Conservation (phyloP, 2,329 filamentous ascomycete genomes). For the Colletotrichum phormii region DNA sequence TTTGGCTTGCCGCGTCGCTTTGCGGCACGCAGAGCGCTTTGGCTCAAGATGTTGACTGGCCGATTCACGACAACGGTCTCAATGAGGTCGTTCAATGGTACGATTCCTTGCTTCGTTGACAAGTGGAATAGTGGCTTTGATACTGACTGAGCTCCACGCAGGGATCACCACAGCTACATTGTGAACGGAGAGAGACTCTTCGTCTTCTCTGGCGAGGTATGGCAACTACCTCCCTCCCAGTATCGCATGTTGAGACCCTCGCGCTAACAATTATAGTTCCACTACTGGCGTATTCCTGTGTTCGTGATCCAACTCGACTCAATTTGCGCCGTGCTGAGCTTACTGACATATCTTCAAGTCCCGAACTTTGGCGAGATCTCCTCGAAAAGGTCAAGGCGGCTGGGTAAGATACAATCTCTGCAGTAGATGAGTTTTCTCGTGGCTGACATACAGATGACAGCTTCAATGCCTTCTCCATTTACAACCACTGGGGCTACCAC, state of each 20-base stretch:
- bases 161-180: slow-evolving; percentile 55
- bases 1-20: slow-evolving; percentile 33
- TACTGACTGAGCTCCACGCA: slow-evolving; percentile 31
- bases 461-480: slow-evolving; percentile 57
- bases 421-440: neutral
- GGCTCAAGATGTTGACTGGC: slow-evolving; percentile 39
- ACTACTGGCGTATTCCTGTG: slow-evolving; percentile 57
- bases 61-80: slow-evolving; percentile 46
- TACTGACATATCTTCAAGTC: slow-evolving; percentile 32
- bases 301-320: slow-evolving; percentile 36
- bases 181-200: slow-evolving; percentile 55
- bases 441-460: slow-evolving; percentile 36
- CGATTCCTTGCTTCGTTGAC: neutral
- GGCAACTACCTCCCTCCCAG: neutral
- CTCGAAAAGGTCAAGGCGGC: slow-evolving; percentile 56
- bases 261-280: slow-evolving; percentile 45
- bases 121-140: neutral
- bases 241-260: neutral
- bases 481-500: slow-evolving; percentile 56
- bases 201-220: slow-evolving; percentile 55
- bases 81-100: slow-evolving; percentile 49
- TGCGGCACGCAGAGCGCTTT: slow-evolving; percentile 7
- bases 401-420: slow-evolving; percentile 42
- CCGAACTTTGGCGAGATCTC: slow-evolving; percentile 54
- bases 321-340: neutral